phyloP scores from a whole-genome alignment of 1,284 basidiomycete genomes.

The Cutaneotrichosporon sp. region DNA sequence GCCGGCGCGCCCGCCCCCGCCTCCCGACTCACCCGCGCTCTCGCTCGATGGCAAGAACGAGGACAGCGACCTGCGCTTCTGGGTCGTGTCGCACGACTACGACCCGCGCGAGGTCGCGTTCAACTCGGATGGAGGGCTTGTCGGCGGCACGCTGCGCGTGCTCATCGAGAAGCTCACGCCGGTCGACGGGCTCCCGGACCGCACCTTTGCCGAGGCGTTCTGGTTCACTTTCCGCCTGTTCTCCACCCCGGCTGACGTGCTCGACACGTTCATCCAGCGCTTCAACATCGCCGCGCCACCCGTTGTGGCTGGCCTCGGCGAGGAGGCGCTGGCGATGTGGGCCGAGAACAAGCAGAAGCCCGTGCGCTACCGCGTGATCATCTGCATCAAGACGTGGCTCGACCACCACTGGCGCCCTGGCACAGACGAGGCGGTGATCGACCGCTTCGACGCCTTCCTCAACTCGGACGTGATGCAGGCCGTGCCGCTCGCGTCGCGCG shows the following conservation, averaged over 20 bases:
- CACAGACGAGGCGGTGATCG: conserved; percentile 58
- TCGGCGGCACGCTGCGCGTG: conserved; percentile 84
- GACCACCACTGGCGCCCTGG: conserved; percentile 82
- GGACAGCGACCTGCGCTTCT: conserved; percentile 42
- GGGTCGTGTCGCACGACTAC: conserved; percentile 52
- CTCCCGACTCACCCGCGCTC: conserved; percentile 6
- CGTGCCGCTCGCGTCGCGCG: conserved; percentile 45
- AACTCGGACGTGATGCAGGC: conserved; percentile 38
- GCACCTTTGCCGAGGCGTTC: conserved; percentile 82
- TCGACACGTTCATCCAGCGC: conserved; percentile 73
- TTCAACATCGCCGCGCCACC: conserved; percentile 68
- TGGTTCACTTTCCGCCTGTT: conserved; percentile 97
- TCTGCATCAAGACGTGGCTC: conserved; percentile 91
- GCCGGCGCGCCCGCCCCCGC: conserved; percentile 10
- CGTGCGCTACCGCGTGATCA: conserved; percentile 83
- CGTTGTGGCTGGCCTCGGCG: conserved; percentile 30
- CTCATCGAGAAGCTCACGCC: conserved; percentile 97
- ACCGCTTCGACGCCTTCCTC: conserved; percentile 51
- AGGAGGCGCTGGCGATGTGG: conserved; percentile 71
- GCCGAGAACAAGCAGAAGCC: conserved; percentile 82
- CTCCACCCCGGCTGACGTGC: conserved; percentile 72
- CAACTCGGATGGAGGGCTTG: conserved; percentile 84
- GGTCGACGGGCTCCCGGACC: conserved; percentile 79
- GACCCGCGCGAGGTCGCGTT: conserved; percentile 79
- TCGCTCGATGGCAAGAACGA: conserved; percentile 17